Evolutionary conservation across 768 basidiomycete genomes (phyloP), one percentile per base, ranked within the genome.

Genomic region (Pholiota conissans): DNA sequence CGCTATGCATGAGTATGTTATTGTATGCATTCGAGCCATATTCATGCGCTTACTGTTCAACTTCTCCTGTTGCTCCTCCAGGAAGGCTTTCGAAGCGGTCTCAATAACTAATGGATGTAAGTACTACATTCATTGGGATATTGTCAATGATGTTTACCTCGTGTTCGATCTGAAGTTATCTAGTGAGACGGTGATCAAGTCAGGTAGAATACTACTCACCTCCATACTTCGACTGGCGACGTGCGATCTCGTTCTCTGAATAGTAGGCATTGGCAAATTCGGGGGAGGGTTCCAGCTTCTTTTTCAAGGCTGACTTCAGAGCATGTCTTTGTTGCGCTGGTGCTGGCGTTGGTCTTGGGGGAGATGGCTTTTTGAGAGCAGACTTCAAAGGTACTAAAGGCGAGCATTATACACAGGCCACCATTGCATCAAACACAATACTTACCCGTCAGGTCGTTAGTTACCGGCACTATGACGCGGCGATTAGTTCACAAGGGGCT

Each of bases 281-380:
- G 22, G 32, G 30, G 10, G 48, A 11, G 9, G 48, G 16, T 34
- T 49, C 55, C n/a, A n/a, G n/a, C n/a, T n/a, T n/a, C 53, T 63
- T 63, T 49, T 69, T 69, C 59, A 69, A 34, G 24, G 61, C 64
- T 3, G 68, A 63, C 52, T 69, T 67, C 42, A 63, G 37, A n/a
- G n/a, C n/a, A n/a, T n/a, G n/a, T n/a, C 56, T 53, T 6, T 59
- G 54, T 14, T 50, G 56, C 5, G 45, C 49, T 14, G 53, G 32
- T 1, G 54, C 18, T 14, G 49, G 26, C 20, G 39, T n/a, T n/a
- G n/a, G n/a, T n/a, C n/a, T 54, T 3, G 46, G 18, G 18, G 56
- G 37, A 40, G 52, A 24, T 3, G 59, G 48, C 47, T 60, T 63
- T 53, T 63, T 65, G 45, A 65, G 20, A 18, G 64, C 64, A 27